phyloP scores from a whole-genome alignment of 2,329 filamentous ascomycete species.

The Monilinia fructigena region DNA sequence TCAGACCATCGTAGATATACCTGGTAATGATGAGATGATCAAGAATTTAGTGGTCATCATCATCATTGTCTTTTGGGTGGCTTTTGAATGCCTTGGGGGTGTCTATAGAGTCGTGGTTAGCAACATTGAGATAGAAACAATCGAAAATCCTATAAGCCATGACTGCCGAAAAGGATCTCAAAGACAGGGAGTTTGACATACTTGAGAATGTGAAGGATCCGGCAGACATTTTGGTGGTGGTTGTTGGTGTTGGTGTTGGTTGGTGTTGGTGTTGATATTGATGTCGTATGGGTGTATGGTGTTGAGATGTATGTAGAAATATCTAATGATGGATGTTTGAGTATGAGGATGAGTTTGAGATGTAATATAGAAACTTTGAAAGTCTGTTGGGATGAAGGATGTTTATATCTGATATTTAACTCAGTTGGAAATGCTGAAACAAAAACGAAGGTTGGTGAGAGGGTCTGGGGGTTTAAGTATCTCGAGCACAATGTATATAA shows the following conservation, averaged over 20 bases:
- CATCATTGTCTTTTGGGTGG: conserved; percentile 24
- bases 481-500: conserved; percentile 5
- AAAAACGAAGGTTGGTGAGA: conserved; percentile 16
- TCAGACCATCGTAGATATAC: conserved; percentile 10
- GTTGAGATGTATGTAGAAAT: background rate
- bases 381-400: conserved; percentile 10
- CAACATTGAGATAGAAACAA: background rate
- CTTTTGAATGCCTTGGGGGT: conserved; percentile 13
- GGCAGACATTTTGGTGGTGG: conserved; percentile 13
- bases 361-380: conserved; percentile 1
- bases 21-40: background rate
- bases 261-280: conserved; percentile 1
- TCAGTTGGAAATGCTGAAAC: conserved; percentile 20
- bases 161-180: background rate
- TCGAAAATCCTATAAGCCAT: background rate
- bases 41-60: conserved; percentile 22
- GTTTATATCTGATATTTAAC: conserved; percentile 21
- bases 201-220: conserved; percentile 15
- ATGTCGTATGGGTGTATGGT: background rate
- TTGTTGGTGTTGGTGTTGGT: background rate
- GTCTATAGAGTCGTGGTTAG: conserved; percentile 10
- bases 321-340: background rate
- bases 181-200: conserved; percentile 18
- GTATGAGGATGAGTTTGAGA: background rate
- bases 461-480: conserved; percentile 20